Percentiles rank a stretch among this genome's conserved stretches.
Evolutionary conservation across 2,329 filamentous ascomycete species (phyloP).

Genomic region (Coleophoma crateriformis): DNA sequence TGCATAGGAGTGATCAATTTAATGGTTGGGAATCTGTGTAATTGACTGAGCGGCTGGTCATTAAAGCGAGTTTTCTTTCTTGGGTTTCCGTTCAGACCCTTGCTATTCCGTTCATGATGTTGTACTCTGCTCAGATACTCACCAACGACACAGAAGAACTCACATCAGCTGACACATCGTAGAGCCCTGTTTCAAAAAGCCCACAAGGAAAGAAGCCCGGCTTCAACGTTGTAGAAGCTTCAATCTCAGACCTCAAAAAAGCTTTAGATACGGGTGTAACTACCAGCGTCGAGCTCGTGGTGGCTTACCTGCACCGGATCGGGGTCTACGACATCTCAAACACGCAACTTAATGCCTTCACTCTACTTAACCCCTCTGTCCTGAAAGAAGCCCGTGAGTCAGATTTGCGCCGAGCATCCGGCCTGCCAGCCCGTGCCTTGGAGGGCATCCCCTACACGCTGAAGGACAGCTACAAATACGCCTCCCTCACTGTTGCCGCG

Average conservation of each 20-base stretch:
- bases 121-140: too few relatives aligned
- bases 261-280: slow-evolving; percentile 18
- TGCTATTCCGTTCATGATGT: too few relatives aligned
- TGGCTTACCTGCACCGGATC: slow-evolving; percentile 40
- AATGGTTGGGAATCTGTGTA: too few relatives aligned
- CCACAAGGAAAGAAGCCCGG: background rate
- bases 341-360: background rate
- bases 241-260: background rate
- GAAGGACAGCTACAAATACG: slow-evolving; percentile 52
- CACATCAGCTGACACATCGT: too few relatives aligned
- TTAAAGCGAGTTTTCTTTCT: too few relatives aligned
- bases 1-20: too few relatives aligned
- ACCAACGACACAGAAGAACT: too few relatives aligned
- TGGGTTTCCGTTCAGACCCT: too few relatives aligned
- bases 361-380: background rate
- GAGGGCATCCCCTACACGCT: slow-evolving; percentile 53
- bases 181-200: too few relatives aligned
- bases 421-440: background rate
- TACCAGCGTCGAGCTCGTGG: slow-evolving; percentile 34
- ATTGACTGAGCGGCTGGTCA: too few relatives aligned
- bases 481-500: slow-evolving; percentile 44
- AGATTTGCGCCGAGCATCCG: background rate
- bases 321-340: slow-evolving; percentile 26
- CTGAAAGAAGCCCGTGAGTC: background rate
- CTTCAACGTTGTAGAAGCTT: background rate